Evolutionary conservation across 768 basidiomycete genomes (phyloP).

Genomic region (Amanita rubescens): DNA sequence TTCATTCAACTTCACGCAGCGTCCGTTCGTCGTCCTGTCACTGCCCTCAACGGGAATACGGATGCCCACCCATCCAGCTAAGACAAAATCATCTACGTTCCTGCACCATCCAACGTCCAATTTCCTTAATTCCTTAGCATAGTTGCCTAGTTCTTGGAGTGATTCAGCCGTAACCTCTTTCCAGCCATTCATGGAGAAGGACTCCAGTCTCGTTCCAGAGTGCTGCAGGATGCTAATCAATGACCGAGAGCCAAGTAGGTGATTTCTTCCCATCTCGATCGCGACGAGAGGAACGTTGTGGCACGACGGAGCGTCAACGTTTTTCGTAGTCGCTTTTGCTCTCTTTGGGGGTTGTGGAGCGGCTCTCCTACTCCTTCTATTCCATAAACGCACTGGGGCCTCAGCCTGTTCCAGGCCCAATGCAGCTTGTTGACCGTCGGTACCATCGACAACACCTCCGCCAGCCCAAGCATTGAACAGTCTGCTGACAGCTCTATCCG

Average conservation of each 20-base stretch:
- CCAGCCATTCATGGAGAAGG: conserved; percentile 74
- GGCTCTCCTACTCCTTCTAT: not conserved
- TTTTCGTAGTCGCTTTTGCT: conserved; percentile 5
- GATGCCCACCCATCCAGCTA: conserved; percentile 58
- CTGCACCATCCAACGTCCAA: conserved; percentile 87
- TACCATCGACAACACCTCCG: not conserved
- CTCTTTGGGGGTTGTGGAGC: not conserved
- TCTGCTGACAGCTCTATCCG: conserved; percentile 57
- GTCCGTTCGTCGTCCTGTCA: conserved; percentile 16
- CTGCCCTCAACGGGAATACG: conserved; percentile 12
- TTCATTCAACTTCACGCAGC: conserved; percentile 34
- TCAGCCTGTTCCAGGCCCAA: not conserved
- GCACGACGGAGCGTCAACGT: not conserved
- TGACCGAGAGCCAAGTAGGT: conserved; percentile 41
- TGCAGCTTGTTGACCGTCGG: not conserved
- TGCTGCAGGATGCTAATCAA: conserved; percentile 60
- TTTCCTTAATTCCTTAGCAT: conserved; percentile 35
- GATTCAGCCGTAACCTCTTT: conserved; percentile 48
- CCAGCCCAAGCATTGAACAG: conserved; percentile 58
- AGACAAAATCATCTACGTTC: conserved; percentile 71
- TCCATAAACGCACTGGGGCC: conserved; percentile 1
- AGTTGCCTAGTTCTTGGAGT: conserved; percentile 26
- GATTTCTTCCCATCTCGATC: conserved; percentile 62
- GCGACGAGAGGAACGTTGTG: conserved; percentile 38
- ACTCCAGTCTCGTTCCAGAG: conserved; percentile 49